Percentiles rank a stretch among this genome's conserved stretches.
These are phyloP conservation scores for Proliferodiscus dingleyae DNA, from an alignment of 2,329 filamentous ascomycete species.

Conservation along the genomic window DNA sequence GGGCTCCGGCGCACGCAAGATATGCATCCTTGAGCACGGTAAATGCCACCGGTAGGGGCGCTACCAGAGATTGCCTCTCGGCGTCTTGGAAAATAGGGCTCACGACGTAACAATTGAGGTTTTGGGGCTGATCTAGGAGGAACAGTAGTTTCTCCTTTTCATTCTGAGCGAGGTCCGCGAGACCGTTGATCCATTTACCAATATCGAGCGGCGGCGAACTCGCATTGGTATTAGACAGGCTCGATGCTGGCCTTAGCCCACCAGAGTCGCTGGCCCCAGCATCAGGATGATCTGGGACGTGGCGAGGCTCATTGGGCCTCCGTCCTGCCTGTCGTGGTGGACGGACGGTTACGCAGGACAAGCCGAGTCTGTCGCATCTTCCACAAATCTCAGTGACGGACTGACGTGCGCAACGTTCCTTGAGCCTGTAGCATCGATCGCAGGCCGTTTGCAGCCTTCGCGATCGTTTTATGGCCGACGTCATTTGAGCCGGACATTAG, in stretches of 20 bases:
- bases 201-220: not conserved
- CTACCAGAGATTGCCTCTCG: conserved; percentile 15
- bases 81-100: conserved; percentile 21
- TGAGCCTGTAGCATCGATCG: conserved; percentile 25
- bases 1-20: conserved; percentile 24
- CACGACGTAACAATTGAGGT: conserved; percentile 20
- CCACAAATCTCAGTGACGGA: conserved; percentile 10
- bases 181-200: conserved; percentile 1
- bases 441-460: conserved; percentile 18
- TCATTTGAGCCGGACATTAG: no score
- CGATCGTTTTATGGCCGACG: not conserved
- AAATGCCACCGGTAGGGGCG: conserved; percentile 14
- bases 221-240: not conserved
- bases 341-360: conserved; percentile 18
- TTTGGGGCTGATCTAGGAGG: conserved; percentile 20
- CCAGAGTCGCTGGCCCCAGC: no score
- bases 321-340: conserved; percentile 17
- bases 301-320: conserved; percentile 14
- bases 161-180: conserved; percentile 12
- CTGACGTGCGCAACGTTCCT: conserved; percentile 20
- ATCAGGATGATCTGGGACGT: not conserved
- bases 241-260: no score
- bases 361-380: conserved; percentile 19
- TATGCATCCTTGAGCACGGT: conserved; percentile 27
- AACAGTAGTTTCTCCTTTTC: conserved; percentile 24